phyloP scores from a whole-genome alignment of 257 asterid genomes.

The Plectranthus barbatus region DNA sequence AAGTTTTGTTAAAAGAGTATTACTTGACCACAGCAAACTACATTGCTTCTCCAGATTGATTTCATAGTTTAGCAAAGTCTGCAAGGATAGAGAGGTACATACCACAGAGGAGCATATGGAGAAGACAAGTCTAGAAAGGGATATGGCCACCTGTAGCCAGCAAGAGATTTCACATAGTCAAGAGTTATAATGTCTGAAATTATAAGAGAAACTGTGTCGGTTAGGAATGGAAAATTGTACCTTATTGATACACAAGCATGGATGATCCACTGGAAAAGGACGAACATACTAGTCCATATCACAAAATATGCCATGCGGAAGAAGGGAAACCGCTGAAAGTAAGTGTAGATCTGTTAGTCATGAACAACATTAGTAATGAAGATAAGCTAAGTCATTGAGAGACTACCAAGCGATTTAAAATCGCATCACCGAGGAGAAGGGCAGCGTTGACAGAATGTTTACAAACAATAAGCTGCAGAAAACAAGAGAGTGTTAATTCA shows the following conservation, averaged over 20 bases:
- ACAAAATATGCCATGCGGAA: slow-evolving; percentile 75
- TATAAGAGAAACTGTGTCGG: background rate
- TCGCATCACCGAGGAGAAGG: slow-evolving; percentile 58
- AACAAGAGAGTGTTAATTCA: background rate
- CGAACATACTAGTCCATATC: slow-evolving; percentile 55
- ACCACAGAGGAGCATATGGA: slow-evolving; percentile 67
- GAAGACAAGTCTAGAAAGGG: slow-evolving; percentile 53
- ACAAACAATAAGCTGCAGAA: slow-evolving; percentile 47
- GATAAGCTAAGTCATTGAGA: background rate
- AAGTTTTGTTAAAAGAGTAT: background rate
- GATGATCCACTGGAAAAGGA: slow-evolving; percentile 77
- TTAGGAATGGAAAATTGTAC: slow-evolving; percentile 21
- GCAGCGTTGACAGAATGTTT: slow-evolving; percentile 72
- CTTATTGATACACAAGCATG: slow-evolving; percentile 56
- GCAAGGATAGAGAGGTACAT: slow-evolving; percentile 13
- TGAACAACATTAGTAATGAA: background rate
- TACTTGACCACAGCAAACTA: background rate
- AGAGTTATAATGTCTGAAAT: background rate
- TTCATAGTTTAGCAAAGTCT: background rate
- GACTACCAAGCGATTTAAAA: slow-evolving; percentile 53
- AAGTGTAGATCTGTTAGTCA: slow-evolving; percentile 14
- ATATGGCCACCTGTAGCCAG: slow-evolving; percentile 69
- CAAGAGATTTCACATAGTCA: background rate
- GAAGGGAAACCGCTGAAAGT: slow-evolving; percentile 75
- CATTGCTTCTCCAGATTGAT: too few relatives aligned